Evolutionary conservation across 176 grass and related monocot species (phyloP).

Genomic region (Zizania latifolia): DNA sequence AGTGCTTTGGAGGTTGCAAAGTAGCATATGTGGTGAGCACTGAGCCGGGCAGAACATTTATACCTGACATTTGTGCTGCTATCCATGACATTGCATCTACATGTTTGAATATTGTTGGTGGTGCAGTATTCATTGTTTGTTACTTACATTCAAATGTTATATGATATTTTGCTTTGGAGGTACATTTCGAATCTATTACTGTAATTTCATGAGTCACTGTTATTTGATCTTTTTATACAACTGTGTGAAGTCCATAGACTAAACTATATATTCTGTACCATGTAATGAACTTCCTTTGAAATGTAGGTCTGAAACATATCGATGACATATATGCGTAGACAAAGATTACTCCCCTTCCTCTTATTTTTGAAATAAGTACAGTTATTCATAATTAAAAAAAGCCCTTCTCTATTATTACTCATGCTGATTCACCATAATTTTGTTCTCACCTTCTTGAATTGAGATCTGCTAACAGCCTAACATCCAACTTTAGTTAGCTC

Average conservation of each 20-base stretch:
- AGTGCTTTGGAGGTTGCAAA: slow-evolving; percentile 44
- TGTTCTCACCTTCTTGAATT: neutral
- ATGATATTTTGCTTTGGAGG: neutral
- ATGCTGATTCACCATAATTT: neutral
- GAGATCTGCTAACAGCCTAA: neutral
- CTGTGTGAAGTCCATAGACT: neutral
- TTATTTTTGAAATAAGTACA: neutral
- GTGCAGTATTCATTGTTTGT: slow-evolving; percentile 7
- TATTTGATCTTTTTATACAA: neutral
- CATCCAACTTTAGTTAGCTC: neutral
- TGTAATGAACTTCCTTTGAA: neutral
- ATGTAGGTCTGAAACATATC: neutral
- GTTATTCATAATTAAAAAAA: neutral
- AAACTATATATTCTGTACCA: neutral
- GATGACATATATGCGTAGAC: neutral
- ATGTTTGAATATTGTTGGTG: slow-evolving; percentile 15
- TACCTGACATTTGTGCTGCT: neutral
- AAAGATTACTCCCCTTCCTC: neutral
- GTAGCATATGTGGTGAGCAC: slow-evolving; percentile 20
- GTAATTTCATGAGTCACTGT: neutral
- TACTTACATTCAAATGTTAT: neutral
- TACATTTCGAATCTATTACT: neutral
- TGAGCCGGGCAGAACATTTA: neutral
- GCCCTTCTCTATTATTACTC: neutral
- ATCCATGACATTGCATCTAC: neutral